Evolutionary conservation across 176 grass and related monocot species (phyloP).

Genomic region (Bothriochloa decipiens): DNA sequence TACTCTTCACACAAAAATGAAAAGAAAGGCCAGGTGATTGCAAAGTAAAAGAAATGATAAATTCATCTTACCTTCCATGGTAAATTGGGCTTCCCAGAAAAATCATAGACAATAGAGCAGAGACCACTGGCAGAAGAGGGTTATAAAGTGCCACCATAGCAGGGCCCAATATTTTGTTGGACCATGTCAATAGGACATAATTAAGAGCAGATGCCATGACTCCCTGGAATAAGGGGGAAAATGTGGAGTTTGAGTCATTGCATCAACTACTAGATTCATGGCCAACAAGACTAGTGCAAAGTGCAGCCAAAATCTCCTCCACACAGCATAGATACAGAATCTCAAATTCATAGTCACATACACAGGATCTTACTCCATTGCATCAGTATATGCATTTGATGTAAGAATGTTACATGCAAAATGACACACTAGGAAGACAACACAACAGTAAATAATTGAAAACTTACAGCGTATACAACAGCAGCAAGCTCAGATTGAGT

Average conservation of each 20-base stretch:
- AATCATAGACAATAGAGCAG: constrained; percentile 74
- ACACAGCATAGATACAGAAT: constrained; percentile 25
- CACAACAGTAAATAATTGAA: constrained; percentile 28
- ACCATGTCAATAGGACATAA: constrained; percentile 86
- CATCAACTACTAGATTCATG: constrained; percentile 2
- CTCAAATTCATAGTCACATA: constrained; percentile 22
- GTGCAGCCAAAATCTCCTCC: background rate
- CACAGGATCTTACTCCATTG: background rate
- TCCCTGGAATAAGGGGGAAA: constrained; percentile 55
- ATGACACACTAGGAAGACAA: background rate
- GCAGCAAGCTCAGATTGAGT: constrained; percentile 75
- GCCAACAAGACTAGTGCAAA: constrained; percentile 24
- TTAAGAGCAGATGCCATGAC: constrained; percentile 82
- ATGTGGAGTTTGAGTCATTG: background rate
- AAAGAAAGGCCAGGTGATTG: background rate
- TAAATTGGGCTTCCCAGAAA: constrained; percentile 92
- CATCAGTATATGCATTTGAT: background rate
- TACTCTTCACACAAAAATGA: constrained; percentile 7
- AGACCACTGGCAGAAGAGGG: constrained; percentile 81
- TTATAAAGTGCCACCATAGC: constrained; percentile 86
- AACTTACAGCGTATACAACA: constrained; percentile 85
- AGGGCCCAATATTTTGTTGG: constrained; percentile 92
- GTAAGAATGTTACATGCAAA: constrained; percentile 11
- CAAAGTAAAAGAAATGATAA: constrained; percentile 26
- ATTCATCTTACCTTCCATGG: constrained; percentile 68